Percentiles rank a stretch among this genome's conserved stretches.
These are phyloP conservation scores for Phanerochaete sordida DNA, from an alignment of 768 basidiomycete species.

Conservation along the genomic window DNA sequence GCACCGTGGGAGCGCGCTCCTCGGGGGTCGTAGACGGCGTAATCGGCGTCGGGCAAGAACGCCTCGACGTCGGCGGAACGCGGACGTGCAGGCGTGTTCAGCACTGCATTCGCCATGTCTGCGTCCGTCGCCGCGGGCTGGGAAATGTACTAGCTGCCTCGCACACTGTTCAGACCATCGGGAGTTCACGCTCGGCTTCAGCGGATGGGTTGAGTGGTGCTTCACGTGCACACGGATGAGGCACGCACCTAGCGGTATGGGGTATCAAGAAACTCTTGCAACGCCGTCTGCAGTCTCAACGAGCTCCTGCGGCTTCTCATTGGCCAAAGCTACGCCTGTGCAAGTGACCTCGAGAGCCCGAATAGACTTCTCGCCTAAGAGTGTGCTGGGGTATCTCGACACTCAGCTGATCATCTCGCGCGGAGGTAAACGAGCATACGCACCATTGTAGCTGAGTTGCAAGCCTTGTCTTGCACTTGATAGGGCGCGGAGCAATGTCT, in stretches of 20 bases:
- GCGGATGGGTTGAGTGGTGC: neutral
- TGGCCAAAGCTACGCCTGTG: slow-evolving; percentile 49
- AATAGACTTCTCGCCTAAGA: too few relatives aligned
- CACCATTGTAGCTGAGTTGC: too few relatives aligned
- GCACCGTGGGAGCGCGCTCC: slow-evolving; percentile 81
- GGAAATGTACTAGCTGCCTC: slow-evolving; percentile 57
- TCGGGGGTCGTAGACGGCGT: slow-evolving; percentile 52
- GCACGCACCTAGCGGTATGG: slow-evolving; percentile 72
- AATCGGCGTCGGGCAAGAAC: slow-evolving; percentile 87
- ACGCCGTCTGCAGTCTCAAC: slow-evolving; percentile 81
- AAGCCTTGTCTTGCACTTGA: too few relatives aligned
- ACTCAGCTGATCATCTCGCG: too few relatives aligned
- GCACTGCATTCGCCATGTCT: slow-evolving; percentile 82
- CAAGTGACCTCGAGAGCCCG: too few relatives aligned
- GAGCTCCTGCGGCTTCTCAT: slow-evolving; percentile 82
- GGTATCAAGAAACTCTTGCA: slow-evolving; percentile 65
- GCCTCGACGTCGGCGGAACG: slow-evolving; percentile 83
- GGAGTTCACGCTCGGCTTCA: slow-evolving; percentile 82
- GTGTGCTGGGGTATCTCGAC: too few relatives aligned
- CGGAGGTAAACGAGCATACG: too few relatives aligned
- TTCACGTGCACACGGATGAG: neutral
- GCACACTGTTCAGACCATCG: slow-evolving; percentile 75
- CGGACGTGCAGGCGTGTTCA: slow-evolving; percentile 82
- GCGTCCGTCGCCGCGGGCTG: slow-evolving; percentile 86
- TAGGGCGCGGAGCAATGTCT: too few relatives aligned